phyloP scores from a whole-genome alignment of 2,329 filamentous ascomycete genomes.

The Cyphellophora attinorum region DNA sequence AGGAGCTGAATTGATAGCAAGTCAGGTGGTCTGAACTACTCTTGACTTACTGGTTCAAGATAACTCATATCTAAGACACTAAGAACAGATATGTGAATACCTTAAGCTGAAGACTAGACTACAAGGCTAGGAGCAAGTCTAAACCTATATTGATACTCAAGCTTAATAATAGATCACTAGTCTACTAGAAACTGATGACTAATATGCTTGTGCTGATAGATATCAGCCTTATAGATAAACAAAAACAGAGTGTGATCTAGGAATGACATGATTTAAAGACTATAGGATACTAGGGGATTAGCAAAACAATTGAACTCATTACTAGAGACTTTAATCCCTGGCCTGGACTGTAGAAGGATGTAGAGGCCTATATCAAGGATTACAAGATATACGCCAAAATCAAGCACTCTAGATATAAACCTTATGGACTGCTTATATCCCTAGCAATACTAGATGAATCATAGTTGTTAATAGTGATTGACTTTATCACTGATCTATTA shows the following conservation, averaged over 20 bases:
- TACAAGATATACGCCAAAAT: slow-evolving; percentile 6
- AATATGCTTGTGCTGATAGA: neutral
- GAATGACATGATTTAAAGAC: slow-evolving; percentile 1
- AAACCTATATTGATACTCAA: neutral
- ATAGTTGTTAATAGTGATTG: slow-evolving; percentile 5
- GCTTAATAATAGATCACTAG: neutral
- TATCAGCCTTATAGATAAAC: neutral
- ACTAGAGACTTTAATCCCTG: slow-evolving; percentile 4
- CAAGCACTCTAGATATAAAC: slow-evolving; percentile 5
- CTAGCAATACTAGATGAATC: neutral
- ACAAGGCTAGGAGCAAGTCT: slow-evolving; percentile 5
- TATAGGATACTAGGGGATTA: slow-evolving; percentile 3
- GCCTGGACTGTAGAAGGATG: slow-evolving; percentile 2
- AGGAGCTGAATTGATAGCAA: slow-evolving; percentile 19
- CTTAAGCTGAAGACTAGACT: slow-evolving; percentile 5
- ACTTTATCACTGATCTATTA: slow-evolving; percentile 7
- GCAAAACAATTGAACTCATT: slow-evolving; percentile 3
- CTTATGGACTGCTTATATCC: slow-evolving; percentile 2
- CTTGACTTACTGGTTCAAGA: slow-evolving; percentile 7
- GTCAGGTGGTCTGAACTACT: slow-evolving; percentile 19
- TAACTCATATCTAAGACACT: slow-evolving; percentile 6
- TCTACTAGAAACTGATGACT: slow-evolving; percentile 1
- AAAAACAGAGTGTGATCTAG: slow-evolving; percentile 1
- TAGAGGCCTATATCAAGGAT: slow-evolving; percentile 3
- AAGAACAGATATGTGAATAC: slow-evolving; percentile 10